Conservation (phyloP, 371 early-diverging fungal genomes). For the Mucor saturninus region DNA sequence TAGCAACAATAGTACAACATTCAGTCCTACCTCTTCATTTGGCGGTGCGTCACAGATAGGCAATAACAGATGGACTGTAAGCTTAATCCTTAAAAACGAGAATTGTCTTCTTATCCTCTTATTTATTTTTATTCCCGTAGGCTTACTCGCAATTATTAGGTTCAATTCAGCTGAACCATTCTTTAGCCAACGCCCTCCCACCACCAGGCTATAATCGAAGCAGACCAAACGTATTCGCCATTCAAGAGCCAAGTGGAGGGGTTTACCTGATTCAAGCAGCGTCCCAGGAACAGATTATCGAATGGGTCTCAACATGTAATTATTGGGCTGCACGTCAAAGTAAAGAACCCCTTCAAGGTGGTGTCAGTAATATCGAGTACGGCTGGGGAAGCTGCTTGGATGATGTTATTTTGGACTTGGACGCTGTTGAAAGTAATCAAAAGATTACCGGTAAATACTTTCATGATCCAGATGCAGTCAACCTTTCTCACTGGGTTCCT, state of each 20-base stretch:
- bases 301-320: constrained; percentile 87
- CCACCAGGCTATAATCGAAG: constrained; percentile 80
- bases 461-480: constrained; percentile 27
- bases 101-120: not conserved
- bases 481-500: constrained; percentile 40
- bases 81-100: not conserved
- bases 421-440: constrained; percentile 25
- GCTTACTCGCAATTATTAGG: constrained; percentile 48
- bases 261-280: constrained; percentile 85
- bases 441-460: constrained; percentile 25
- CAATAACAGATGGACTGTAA: constrained; percentile 35
- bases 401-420: constrained; percentile 37
- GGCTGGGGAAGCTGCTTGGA: constrained; percentile 83
- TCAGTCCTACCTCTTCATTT: constrained; percentile 15
- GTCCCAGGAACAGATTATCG: constrained; percentile 66
- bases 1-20: not conserved
- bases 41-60: constrained; percentile 17
- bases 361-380: constrained; percentile 85
- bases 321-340: constrained; percentile 91
- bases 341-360: constrained; percentile 86
- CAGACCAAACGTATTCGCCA: constrained; percentile 83
- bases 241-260: constrained; percentile 79
- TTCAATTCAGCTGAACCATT: constrained; percentile 73
- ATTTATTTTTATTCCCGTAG: constrained; percentile 14
- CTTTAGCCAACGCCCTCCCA: constrained; percentile 78